Base-by-base conservation (phyloP, 2,329 filamentous ascomycete genomes). In the Hymenoscyphus repandus region DNA sequence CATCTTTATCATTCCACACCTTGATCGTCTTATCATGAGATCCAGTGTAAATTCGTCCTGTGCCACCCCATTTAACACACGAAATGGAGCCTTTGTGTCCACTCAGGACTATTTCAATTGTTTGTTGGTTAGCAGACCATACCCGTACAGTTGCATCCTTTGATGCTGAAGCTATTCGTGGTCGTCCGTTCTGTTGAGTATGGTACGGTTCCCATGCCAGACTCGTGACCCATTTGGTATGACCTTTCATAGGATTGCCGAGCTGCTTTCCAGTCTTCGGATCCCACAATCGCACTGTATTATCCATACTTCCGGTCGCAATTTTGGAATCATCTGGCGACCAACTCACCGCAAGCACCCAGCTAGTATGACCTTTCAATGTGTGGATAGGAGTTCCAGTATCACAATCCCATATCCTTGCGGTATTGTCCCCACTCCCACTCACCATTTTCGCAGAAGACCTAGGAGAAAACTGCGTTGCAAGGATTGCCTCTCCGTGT, bases 161-260 rank as follows among this genome's bases (percentile, higher is more conserved):
- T 43, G 88, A 93, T 1, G 88, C 87, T 18, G 88, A 95, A 2
- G 90, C 93, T 48, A 99, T 72, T 45, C 89, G 80, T 12, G 88
- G 85, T 12, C 86, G 82, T n/a, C 82, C 86, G 15, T 77, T 72
- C 51, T 79, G 70, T 75, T 92, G 90, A 17, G 88, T 72, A 66
- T 97, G 92, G 68, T 90, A 96, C 9, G 93, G 93, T 66, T 97
- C 89, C 93, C 93, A 99, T 0, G 86, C 82, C 42, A 96, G 74
- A 64, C 82, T 90, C 17, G 87, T 92, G 50, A 96, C 85, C 82
- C 88, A 95, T 69, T 95, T 95, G 0, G 81, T 79, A 66, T 97
- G 93, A 0, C 92, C 93, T 63, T 86, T 91, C 61, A 96, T 74
- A 12, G 72, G 65, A 1, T 79, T 77, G 3, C 88, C 88, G 6